Percentiles rank a stretch among this genome's conserved stretches.
phyloP scores from a whole-genome alignment of 2,329 filamentous ascomycete genomes.

The Fusarium mundagurra region DNA sequence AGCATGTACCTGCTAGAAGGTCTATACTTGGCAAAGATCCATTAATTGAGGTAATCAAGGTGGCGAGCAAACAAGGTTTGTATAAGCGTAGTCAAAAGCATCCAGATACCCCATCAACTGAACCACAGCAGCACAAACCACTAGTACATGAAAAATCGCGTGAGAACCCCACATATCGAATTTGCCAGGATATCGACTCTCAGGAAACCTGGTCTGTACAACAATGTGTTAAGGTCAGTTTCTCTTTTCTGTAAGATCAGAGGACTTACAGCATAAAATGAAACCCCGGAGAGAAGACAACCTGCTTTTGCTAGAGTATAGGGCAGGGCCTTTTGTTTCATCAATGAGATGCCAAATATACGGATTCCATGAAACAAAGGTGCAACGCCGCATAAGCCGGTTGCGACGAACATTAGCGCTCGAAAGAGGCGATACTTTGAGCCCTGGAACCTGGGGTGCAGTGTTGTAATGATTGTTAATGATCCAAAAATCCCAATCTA shows the following conservation, averaged over 20 bases:
- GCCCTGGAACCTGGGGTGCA: background rate
- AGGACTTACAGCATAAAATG: background rate
- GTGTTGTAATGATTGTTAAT: background rate
- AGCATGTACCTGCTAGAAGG: too few species aligned
- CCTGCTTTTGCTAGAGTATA: background rate
- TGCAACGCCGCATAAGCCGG: background rate
- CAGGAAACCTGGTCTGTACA: background rate
- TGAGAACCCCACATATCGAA: background rate
- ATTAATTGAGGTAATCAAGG: too few species aligned
- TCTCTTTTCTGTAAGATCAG: background rate
- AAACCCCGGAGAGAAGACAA: background rate
- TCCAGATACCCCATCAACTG: background rate
- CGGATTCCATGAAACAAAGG: background rate
- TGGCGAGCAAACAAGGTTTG: background rate
- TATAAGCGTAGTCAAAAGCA: background rate
- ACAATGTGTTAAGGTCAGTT: background rate
- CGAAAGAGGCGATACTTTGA: background rate
- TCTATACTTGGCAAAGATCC: too few species aligned
- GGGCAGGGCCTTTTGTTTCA: background rate
- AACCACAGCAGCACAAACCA: background rate
- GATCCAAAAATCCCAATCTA: background rate
- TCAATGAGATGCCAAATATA: background rate
- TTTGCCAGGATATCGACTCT: background rate
- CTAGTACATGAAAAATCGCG: background rate
- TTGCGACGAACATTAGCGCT: background rate